Conservation (phyloP, 1,284 basidiomycete species). For the Pulveroboletus sp. region DNA sequence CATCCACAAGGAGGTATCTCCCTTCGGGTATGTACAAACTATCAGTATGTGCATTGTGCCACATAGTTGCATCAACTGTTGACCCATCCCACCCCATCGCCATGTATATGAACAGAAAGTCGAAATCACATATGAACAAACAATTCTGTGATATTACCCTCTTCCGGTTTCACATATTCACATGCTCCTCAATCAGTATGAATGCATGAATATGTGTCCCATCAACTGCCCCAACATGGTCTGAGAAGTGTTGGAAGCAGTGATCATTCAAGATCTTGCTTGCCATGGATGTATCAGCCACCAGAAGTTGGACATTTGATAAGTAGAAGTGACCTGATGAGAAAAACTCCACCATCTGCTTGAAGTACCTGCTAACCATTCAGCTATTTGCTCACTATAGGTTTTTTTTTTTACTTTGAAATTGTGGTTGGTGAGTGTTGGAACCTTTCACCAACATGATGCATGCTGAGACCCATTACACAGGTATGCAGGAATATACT, state of each 20-base stretch:
- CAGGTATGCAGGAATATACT: too few species aligned
- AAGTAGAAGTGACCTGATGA: neutral
- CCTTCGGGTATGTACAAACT: neutral
- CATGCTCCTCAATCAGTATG: too few species aligned
- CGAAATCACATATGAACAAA: conserved; percentile 2
- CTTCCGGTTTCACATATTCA: too few species aligned
- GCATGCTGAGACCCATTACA: too few species aligned
- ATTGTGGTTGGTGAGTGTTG: too few species aligned
- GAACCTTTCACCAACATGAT: too few species aligned
- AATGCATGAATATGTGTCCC: too few species aligned
- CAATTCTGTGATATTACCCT: too few species aligned
- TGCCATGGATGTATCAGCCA: neutral
- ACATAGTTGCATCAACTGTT: neutral
- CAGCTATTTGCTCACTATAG: too few species aligned
- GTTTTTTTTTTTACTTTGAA: too few species aligned
- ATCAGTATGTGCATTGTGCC: neutral
- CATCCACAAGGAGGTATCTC: neutral
- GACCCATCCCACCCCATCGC: neutral
- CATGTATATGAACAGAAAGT: neutral
- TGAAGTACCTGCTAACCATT: neutral
- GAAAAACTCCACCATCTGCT: neutral
- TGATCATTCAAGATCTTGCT: neutral
- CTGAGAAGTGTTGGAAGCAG: neutral
- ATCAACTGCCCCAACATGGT: neutral
- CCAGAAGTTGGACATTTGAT: neutral